Evolutionary conservation across 208 protist species (phyloP).

Genomic region (Herpetomonas muscarum): DNA sequence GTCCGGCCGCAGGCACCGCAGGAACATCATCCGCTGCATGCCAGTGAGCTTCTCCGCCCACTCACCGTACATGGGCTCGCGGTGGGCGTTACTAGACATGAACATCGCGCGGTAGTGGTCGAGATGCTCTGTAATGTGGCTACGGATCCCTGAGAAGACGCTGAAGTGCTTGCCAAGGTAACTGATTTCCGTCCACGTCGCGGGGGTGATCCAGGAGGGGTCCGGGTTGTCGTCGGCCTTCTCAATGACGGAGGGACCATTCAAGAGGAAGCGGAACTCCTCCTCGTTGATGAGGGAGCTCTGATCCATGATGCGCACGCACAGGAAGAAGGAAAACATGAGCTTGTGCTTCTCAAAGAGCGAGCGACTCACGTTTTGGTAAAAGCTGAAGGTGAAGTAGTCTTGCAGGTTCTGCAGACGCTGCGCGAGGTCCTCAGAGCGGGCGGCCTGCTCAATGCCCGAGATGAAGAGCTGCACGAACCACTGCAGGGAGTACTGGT

Average conservation of each 20-base stretch:
- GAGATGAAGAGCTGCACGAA: slow-evolving; percentile 95
- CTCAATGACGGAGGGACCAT: slow-evolving; percentile 75
- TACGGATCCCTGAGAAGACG: slow-evolving; percentile 86
- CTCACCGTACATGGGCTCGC: slow-evolving; percentile 61
- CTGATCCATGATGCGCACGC: slow-evolving; percentile 83
- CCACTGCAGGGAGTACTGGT: slow-evolving; percentile 97
- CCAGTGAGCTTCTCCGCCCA: slow-evolving; percentile 81
- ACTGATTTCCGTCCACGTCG: slow-evolving; percentile 92
- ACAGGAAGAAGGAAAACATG: slow-evolving; percentile 94
- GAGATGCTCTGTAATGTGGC: slow-evolving; percentile 71
- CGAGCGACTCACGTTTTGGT: slow-evolving; percentile 94
- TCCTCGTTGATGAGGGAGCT: slow-evolving; percentile 55
- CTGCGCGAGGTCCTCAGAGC: slow-evolving; percentile 76
- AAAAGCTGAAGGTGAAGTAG: slow-evolving; percentile 96
- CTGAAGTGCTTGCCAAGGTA: slow-evolving; percentile 78
- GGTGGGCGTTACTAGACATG: slow-evolving; percentile 88
- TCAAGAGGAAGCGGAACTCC: slow-evolving; percentile 92
- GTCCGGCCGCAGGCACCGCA: slow-evolving; percentile 96
- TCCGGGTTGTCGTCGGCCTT: slow-evolving; percentile 82
- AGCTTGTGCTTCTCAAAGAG: slow-evolving; percentile 96
- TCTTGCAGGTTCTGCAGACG: slow-evolving; percentile 87
- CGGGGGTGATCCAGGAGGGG: slow-evolving; percentile 91
- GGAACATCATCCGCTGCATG: slow-evolving; percentile 95
- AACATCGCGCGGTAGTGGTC: slow-evolving; percentile 88
- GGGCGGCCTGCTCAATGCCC: slow-evolving; percentile 81